Evolutionary conservation across 805 yeast species (phyloP).

Genomic region (Myxozyma sirexii): DNA sequence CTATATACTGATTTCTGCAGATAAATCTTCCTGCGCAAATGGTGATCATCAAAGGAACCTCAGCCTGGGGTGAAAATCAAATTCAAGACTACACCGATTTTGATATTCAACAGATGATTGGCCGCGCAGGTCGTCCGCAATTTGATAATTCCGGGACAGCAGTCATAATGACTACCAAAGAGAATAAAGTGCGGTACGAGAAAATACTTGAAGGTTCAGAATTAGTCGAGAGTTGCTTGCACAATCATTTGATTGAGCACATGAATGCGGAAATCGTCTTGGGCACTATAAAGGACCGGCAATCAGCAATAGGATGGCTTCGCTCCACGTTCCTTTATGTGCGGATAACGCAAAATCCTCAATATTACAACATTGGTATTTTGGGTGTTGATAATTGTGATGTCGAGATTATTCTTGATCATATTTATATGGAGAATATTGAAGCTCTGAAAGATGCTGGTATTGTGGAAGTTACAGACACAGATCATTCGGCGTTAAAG

Average conservation of each 20-base stretch:
- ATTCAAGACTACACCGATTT: conserved; percentile 56
- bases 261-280: conserved; percentile 50
- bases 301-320: conserved; percentile 52
- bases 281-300: conserved; percentile 45
- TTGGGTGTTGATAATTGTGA: conserved; percentile 36
- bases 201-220: conserved; percentile 49
- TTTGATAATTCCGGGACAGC: conserved; percentile 46
- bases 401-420: conserved; percentile 42
- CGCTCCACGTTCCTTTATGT: conserved; percentile 54
- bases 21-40: conserved; percentile 60
- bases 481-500: conserved; percentile 36
- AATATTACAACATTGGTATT: conserved; percentile 43
- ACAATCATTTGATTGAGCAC: conserved; percentile 34
- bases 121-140: conserved; percentile 63
- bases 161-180: conserved; percentile 51
- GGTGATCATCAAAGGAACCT: conserved; percentile 64
- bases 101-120: conserved; percentile 65
- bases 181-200: conserved; percentile 47
- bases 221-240: conserved; percentile 50
- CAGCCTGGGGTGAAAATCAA: conserved; percentile 50
- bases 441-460: conserved; percentile 41
- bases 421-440: conserved; percentile 45
- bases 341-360: conserved; percentile 48
- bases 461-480: conserved; percentile 39
- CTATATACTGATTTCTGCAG: background rate